Evolutionary conservation across 1,139 yeast genomes (phyloP).

Genomic region (Geotrichum armillariae): DNA sequence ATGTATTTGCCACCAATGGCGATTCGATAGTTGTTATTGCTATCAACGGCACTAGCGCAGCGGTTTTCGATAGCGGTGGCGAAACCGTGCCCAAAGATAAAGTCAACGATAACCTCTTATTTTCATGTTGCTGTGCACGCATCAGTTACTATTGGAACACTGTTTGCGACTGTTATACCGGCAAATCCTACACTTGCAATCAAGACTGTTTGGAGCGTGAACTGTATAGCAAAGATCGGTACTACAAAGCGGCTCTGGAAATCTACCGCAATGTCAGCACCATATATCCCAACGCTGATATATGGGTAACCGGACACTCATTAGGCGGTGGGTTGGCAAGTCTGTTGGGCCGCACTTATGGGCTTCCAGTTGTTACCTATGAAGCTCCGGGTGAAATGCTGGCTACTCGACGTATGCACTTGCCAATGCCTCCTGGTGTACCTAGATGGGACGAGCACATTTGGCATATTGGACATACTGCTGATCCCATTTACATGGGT

Average conservation of each 20-base stretch:
- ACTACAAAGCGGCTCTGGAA: constrained; percentile 78
- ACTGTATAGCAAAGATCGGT: constrained; percentile 69
- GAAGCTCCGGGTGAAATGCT: constrained; percentile 93
- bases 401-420: constrained; percentile 79
- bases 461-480: constrained; percentile 96
- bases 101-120: constrained; percentile 79
- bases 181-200: constrained; percentile 80
- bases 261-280: constrained; percentile 70
- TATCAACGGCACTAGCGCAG: constrained; percentile 91
- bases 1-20: constrained; percentile 71
- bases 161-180: constrained; percentile 89
- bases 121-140: constrained; percentile 96
- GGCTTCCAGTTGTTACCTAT: constrained; percentile 84
- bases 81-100: constrained; percentile 81
- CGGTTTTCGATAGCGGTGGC: constrained; percentile 73
- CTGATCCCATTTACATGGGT: constrained; percentile 97
- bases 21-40: constrained; percentile 71
- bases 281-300: constrained; percentile 64
- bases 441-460: constrained; percentile 78
- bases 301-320: constrained; percentile 96
- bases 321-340: constrained; percentile 88
- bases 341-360: constrained; percentile 83
- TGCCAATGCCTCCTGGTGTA: constrained; percentile 91
- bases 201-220: constrained; percentile 84
- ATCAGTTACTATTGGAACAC: constrained; percentile 91